These are phyloP conservation scores for Somion occarium DNA, from an alignment of 1,284 basidiomycete genomes.

Conservation along the genomic window DNA sequence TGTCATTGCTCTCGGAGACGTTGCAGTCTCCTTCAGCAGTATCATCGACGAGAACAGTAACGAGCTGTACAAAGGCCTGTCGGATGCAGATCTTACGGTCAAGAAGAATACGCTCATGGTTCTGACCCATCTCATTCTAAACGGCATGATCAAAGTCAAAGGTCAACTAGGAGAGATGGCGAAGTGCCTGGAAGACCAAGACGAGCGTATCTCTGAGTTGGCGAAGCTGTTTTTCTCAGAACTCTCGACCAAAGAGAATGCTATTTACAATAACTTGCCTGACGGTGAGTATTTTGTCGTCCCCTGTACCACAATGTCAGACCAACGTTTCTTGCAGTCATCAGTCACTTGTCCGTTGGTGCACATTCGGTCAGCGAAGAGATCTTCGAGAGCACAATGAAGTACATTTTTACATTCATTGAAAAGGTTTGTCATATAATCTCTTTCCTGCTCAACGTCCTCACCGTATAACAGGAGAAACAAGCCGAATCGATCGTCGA, in stretches of 20 bases:
- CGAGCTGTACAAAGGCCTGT: conserved; percentile 90
- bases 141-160: conserved; percentile 99
- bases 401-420: conserved; percentile 95
- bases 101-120: conserved; percentile 99
- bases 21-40: conserved; percentile 94
- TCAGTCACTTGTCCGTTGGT: conserved; percentile 90
- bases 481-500: conserved; percentile 95
- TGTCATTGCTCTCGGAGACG: conserved; percentile 95
- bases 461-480: conserved; percentile 61
- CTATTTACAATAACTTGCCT: conserved; percentile 97
- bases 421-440: conserved; percentile 79
- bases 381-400: conserved; percentile 89
- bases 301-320: background rate
- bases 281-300: conserved; percentile 51
- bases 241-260: conserved; percentile 96
- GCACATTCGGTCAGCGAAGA: conserved; percentile 94
- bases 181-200: conserved; percentile 95
- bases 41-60: conserved; percentile 98
- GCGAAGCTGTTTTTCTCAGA: conserved; percentile 98
- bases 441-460: background rate
- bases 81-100: conserved; percentile 82
- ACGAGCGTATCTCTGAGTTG: conserved; percentile 84
- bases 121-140: conserved; percentile 93
- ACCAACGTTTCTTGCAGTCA: conserved; percentile 49
- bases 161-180: conserved; percentile 99